Percentiles rank a stretch among this genome's conserved stretches.
Evolutionary conservation across 352 stramenopile genomes (phyloP).

Genomic region (Globisporangium takayamanum): DNA sequence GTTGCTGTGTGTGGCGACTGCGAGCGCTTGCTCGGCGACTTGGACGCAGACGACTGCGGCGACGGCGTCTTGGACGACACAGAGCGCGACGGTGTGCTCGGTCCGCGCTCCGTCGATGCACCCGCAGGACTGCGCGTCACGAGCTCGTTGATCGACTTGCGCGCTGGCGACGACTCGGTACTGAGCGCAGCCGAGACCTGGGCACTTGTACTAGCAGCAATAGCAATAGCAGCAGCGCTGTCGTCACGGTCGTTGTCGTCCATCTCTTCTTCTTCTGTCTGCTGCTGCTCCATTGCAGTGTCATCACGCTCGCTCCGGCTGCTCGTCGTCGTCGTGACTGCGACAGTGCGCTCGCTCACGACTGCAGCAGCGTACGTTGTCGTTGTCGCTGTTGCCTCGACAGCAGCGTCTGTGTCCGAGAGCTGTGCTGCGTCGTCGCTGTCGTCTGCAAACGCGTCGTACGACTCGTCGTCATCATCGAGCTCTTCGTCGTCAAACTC

Average conservation of each 20-base stretch:
- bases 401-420: conserved; percentile 11
- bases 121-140: neutral
- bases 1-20: conserved; percentile 7
- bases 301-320: conserved; percentile 7
- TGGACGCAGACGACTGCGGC: conserved; percentile 2
- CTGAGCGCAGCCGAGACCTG: too few species aligned
- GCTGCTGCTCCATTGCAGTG: neutral
- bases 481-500: conserved; percentile 13
- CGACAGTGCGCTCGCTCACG: neutral
- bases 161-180: neutral
- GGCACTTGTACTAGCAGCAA: too few species aligned
- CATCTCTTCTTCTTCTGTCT: neutral
- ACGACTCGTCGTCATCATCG: conserved; percentile 9
- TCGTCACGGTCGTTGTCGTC: neutral
- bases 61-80: too few species aligned
- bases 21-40: conserved; percentile 4
- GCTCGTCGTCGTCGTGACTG: conserved; percentile 1
- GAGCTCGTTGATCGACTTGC: neutral
- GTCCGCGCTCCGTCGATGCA: neutral
- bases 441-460: conserved; percentile 11
- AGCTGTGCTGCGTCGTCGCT: neutral
- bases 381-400: conserved; percentile 16
- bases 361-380: conserved; percentile 5
- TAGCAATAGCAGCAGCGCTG: neutral
- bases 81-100: neutral